A percentile compares a stretch with the other conserved stretches of the same genome.
phyloP scores from a whole-genome alignment of 352 stramenopile species.

The Globisporangium spiculum region DNA sequence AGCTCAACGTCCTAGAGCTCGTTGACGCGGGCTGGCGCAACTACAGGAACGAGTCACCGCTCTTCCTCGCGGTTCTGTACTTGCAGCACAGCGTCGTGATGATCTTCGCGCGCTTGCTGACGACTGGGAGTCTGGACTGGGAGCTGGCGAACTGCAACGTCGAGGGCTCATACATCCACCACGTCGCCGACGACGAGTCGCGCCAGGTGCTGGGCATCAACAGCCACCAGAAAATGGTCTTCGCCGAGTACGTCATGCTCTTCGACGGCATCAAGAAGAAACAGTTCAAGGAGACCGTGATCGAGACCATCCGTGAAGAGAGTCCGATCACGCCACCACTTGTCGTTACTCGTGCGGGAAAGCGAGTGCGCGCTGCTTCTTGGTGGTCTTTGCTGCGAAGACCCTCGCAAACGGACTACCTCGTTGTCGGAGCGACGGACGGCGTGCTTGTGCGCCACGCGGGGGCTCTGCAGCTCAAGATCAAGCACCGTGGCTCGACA shows the following conservation, averaged over 20 bases:
- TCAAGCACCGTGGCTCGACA: slow-evolving; percentile 65
- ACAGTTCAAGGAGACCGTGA: slow-evolving; percentile 70
- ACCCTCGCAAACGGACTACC: slow-evolving; percentile 38
- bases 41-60: slow-evolving; percentile 57
- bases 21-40: slow-evolving; percentile 57
- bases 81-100: slow-evolving; percentile 42
- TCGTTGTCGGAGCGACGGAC: slow-evolving; percentile 57
- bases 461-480: slow-evolving; percentile 61
- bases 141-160: slow-evolving; percentile 64
- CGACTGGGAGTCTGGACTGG: slow-evolving; percentile 38
- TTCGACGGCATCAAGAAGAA: slow-evolving; percentile 55
- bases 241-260: slow-evolving; percentile 70
- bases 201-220: slow-evolving; percentile 28
- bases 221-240: slow-evolving; percentile 22
- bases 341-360: slow-evolving; percentile 37
- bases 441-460: slow-evolving; percentile 58
- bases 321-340: slow-evolving; percentile 54
- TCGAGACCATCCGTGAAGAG: slow-evolving; percentile 71
- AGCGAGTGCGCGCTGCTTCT: slow-evolving; percentile 16
- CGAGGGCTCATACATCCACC: slow-evolving; percentile 66
- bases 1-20: slow-evolving; percentile 26
- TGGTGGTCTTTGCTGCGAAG: slow-evolving; percentile 6
- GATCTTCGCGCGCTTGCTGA: slow-evolving; percentile 36
- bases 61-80: slow-evolving; percentile 62
- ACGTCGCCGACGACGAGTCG: slow-evolving; percentile 44